A percentile compares a stretch with the other conserved stretches of the same genome.
Evolutionary conservation across 1,139 yeast species (phyloP).

Genomic region (Lodderomyces oxycetoniae): DNA sequence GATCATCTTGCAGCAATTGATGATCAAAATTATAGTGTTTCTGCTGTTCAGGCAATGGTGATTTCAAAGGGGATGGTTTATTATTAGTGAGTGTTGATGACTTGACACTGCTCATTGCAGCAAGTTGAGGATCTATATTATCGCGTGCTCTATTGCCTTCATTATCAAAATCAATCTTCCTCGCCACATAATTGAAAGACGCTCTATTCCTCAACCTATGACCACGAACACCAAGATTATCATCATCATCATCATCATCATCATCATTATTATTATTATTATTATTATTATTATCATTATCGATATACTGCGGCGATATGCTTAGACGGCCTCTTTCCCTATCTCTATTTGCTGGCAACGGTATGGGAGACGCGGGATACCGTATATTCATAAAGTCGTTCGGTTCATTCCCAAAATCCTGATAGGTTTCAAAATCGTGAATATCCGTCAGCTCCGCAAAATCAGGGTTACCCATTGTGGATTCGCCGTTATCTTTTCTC

Average conservation of each 20-base stretch:
- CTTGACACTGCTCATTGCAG: constrained; percentile 31
- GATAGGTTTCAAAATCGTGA: not conserved
- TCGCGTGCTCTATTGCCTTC: constrained; percentile 13
- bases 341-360: not conserved
- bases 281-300: not conserved
- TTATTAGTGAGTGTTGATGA: constrained; percentile 19
- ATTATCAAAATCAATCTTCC: constrained; percentile 30
- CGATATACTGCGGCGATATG: not conserved
- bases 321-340: not conserved
- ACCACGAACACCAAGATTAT: constrained; percentile 1
- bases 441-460: not conserved
- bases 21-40: constrained; percentile 6
- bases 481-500: constrained; percentile 1
- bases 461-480: not conserved
- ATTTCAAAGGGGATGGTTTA: constrained; percentile 31
- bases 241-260: constrained; percentile 3
- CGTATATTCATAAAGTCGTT: too few species aligned
- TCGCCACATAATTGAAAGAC: constrained; percentile 21
- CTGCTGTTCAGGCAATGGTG: constrained; percentile 27
- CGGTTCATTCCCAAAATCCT: not conserved
- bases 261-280: not conserved
- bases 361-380: not conserved
- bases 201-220: constrained; percentile 2
- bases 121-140: constrained; percentile 23
- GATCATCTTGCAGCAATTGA: not conserved